Base-by-base conservation (phyloP, 108 stramenopile genomes). In the Stephanodiscus minutulus region DNA sequence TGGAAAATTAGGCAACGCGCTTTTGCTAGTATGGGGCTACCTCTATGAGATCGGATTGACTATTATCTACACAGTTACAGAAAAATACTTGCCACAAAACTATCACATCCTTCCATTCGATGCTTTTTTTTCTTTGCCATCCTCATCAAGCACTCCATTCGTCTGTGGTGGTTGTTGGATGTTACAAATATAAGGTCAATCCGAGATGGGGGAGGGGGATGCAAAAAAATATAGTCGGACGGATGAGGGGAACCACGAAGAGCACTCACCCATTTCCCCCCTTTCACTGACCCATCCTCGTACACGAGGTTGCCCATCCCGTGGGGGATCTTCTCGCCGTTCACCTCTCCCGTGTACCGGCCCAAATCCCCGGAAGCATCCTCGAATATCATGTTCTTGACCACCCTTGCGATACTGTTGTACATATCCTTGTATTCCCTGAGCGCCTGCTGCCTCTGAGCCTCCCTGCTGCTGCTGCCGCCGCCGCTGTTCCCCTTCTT, bases 281-380 rank as follows among this genome's bases (percentile, higher is more conserved):
- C 72, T 53, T 79, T 62, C 11, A 72, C 67, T 31, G 73, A 52
- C 5, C 78, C 78, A 27, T 79, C 71, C 37, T 79, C 66, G 56
- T 79, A 79, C 0, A 59, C 63, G 20, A 79, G 55, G 31, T 68
- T 43, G 13, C 78, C 78, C 39, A 62, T 43, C 1, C 78, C 78
- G 53, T 79, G 78, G 44, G 78, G 78, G 61, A 79, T 62, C 18
- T 53, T 43, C 15, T 49, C 41, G 21, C 68, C 78, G 35, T 79
- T 79, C 20, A 79, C 78, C n/a, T 79, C 78, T 39, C 78, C 78
- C 7, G 78, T 63, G 48, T 72, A 79, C 35, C 71, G 25, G 5
- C 78, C 78, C 18, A 53, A 27, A 47, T 79, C 78, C 12, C 78
- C 78, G 28, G 48, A 61, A 54, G 66, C 61, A 68, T 79, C 78